Base-by-base conservation (phyloP, 1,284 basidiomycete genomes). In the Naganishia sp. region DNA sequence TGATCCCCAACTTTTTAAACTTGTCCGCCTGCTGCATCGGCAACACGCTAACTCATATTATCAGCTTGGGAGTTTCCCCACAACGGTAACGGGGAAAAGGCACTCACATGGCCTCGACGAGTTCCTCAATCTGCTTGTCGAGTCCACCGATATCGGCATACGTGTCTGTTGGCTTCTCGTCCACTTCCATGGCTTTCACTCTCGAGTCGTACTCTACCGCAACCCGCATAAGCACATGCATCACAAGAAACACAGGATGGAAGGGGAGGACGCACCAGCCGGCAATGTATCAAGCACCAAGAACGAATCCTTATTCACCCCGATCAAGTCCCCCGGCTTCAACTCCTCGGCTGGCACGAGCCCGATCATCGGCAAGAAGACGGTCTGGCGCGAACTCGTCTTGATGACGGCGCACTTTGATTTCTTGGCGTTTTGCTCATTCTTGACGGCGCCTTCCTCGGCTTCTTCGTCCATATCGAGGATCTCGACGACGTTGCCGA, bases 281-380 rank as follows among this genome's bases (percentile, higher is more conserved):
- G 88, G 88, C 3, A 90, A 81, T 56, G 87, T 95, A 80, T 99
- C 95, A 36, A 99, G 86, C 52, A 99, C 86, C 69, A 99, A 86
- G 77, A 99, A 99, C n/a, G 93, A 97, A 79, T 99, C 95, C 80
- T 99, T 99, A 84, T 99, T 99, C 60, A 99, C 95, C 70, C 95
- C 95, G 73, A 99, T 96, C 65, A 99, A 85, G 81, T 98, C 96
- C 52, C 90, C 86, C 2, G 95, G 95, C 74, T 85, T 87, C 66
- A 99, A 87, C 73, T 92, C 83, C 66, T 95, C 90, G 42, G 94
- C 85, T 21, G 94, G 90, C 36, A 99, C 95, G 67, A 99, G 89
- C 69, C 95, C 96, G 71, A 99, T 95, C 75, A 99, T 87, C 9
- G 96, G 95, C 23, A 99, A 86, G 83, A 99, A 99, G 63, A 99